Conservation (phyloP, 176 grass and related monocot genomes). For the Carex scoparia region DNA sequence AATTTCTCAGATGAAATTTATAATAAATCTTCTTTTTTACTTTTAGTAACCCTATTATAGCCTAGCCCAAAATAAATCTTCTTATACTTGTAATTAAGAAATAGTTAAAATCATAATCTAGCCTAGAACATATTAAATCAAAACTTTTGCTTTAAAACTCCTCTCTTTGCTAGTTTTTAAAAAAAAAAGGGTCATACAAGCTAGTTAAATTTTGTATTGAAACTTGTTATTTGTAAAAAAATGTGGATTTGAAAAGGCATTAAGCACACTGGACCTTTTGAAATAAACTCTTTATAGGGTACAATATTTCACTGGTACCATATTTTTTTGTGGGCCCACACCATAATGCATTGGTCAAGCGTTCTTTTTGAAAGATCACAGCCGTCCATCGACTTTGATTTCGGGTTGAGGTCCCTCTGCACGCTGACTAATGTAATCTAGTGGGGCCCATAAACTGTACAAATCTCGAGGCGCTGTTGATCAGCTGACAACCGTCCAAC, state of each 20-base stretch:
- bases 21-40: neutral
- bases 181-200: neutral
- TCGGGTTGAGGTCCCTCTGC: slow-evolving; percentile 33
- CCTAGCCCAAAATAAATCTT: neutral
- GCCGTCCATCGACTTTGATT: slow-evolving; percentile 45
- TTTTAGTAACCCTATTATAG: neutral
- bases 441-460: slow-evolving; percentile 47
- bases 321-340: slow-evolving; percentile 48
- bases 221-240: neutral
- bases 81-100: neutral
- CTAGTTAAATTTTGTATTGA: slow-evolving; percentile 7
- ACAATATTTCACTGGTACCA: slow-evolving; percentile 13
- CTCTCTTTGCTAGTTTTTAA: neutral
- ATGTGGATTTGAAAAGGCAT: neutral
- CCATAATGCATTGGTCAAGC: slow-evolving; percentile 31
- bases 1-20: neutral
- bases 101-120: neutral
- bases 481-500: slow-evolving; percentile 66
- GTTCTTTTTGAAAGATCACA: slow-evolving; percentile 41
- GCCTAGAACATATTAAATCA: neutral
- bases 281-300: slow-evolving; percentile 12
- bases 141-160: neutral
- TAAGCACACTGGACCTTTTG: neutral
- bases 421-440: slow-evolving; percentile 47
- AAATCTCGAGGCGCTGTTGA: slow-evolving; percentile 46